Evolutionary conservation across 208 protist genomes (phyloP).

Genomic region (Plasmodiophora brassicae): DNA sequence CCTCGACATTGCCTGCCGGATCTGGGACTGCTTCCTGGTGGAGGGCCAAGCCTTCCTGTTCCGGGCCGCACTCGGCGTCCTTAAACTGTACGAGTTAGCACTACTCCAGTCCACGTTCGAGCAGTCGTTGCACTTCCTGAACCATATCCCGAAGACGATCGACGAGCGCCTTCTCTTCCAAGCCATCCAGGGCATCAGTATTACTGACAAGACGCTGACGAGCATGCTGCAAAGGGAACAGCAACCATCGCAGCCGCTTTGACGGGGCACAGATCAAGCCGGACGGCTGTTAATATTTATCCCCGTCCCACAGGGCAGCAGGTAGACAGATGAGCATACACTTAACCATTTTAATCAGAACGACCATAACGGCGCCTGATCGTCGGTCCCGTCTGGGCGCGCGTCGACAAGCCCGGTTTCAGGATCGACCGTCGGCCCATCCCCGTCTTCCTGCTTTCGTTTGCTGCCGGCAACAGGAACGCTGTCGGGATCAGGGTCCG

Average conservation of each 20-base stretch:
- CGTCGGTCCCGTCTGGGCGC: background rate
- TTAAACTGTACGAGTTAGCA: conserved; percentile 15
- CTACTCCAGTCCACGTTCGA: background rate
- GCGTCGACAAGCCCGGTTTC: background rate
- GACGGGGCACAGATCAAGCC: too few relatives aligned
- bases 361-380: background rate
- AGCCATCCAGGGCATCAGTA: background rate
- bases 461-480: background rate
- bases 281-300: too few relatives aligned
- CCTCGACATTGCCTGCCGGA: conserved; percentile 42
- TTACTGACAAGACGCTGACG: background rate
- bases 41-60: conserved; percentile 46
- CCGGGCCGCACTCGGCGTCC: conserved; percentile 41
- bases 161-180: background rate
- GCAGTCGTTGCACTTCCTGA: background rate
- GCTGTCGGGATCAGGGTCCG: background rate
- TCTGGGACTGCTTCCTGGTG: conserved; percentile 51
- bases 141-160: background rate
- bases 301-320: too few relatives aligned
- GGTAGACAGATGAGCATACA: too few relatives aligned
- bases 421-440: background rate
- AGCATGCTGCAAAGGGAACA: background rate
- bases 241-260: too few relatives aligned
- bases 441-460: background rate
- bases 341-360: too few relatives aligned